Percentiles rank a stretch among this genome's conserved stretches.
These are phyloP conservation scores for Termitomyces sp. DNA, from an alignment of 768 basidiomycete species.

Conservation along the genomic window DNA sequence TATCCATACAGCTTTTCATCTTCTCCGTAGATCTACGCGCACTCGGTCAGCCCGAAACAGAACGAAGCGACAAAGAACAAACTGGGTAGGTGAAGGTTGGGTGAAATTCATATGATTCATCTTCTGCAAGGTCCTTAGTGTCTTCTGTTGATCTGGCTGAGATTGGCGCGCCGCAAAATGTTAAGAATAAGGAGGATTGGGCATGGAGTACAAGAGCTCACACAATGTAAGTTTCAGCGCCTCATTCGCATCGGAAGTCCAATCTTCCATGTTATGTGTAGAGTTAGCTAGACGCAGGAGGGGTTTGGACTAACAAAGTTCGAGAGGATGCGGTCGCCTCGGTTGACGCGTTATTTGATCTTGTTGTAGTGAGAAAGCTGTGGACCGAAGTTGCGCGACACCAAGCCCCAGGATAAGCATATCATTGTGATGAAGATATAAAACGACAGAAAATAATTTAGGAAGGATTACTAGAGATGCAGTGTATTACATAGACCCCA, in stretches of 20 bases:
- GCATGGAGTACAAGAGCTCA: constrained; percentile 24
- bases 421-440: background rate
- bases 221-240: constrained; percentile 73
- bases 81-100: constrained; percentile 95
- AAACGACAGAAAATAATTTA: background rate
- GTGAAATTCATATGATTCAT: constrained; percentile 68
- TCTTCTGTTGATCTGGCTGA: constrained; percentile 71
- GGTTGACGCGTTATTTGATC: constrained; percentile 18
- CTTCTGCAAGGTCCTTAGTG: constrained; percentile 45
- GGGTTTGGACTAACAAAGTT: background rate
- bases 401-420: no score
- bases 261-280: constrained; percentile 42
- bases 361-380: constrained; percentile 3
- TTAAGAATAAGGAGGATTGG: background rate
- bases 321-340: background rate
- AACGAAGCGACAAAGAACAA: constrained; percentile 18
- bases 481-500: constrained; percentile 14
- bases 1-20: constrained; percentile 97
- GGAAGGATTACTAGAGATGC: background rate
- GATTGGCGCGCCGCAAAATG: background rate
- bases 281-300: background rate
- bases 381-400: background rate
- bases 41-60: background rate
- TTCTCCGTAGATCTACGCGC: constrained; percentile 83
- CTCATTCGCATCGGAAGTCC: constrained; percentile 78